Evolutionary conservation across 75 land plant genomes (phyloP), one percentile per base, ranked within the genome.

Genomic region (Azolla pinnata): DNA sequence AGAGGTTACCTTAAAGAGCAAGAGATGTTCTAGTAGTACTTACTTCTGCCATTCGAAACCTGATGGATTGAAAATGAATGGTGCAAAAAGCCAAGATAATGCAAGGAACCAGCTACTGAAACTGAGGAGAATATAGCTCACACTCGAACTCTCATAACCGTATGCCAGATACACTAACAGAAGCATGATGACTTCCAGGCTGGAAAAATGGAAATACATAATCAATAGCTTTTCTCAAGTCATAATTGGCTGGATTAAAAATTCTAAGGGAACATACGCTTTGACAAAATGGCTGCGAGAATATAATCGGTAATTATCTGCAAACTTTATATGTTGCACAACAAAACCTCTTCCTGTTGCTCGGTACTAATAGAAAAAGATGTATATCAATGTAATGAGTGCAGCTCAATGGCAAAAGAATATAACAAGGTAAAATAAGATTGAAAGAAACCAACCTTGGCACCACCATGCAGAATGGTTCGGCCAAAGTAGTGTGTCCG

Each of bases 11-110:
- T n/a, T n/a, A n/a, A n/a, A n/a, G n/a, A n/a, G n/a, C n/a, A n/a
- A n/a, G n/a, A n/a, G n/a, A n/a, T n/a, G n/a, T n/a, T n/a, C n/a
- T n/a, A n/a, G n/a, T n/a, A 21, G 31, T 20, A 35, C 86, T 71
- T 82, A 92, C 98, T 93, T 93, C 67, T 89, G 96, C 98, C 98
- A 93, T 63, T 93, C 98, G 73, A 93, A 93, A 5, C 98, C 98
- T 42, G 98, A 90, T 0, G 98, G 98, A 58, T 93, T 93, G 58
- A 93, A 93, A 35, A 93, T 79, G 46, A 85, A 93, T 4, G 98
- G 98, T 25, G 98, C 98, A 81, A 82, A 93, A 23, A 93, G 83
- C 96, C 96, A 93, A 10, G 98, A 93, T 16, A 93, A 31, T 21
- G 85, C 87, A 25, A 93, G 76, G 65, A 89, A 85, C 98, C 98